Evolutionary conservation across 164 flowering plant genomes (phyloP).

Genomic region (Chimonanthus praecox): DNA sequence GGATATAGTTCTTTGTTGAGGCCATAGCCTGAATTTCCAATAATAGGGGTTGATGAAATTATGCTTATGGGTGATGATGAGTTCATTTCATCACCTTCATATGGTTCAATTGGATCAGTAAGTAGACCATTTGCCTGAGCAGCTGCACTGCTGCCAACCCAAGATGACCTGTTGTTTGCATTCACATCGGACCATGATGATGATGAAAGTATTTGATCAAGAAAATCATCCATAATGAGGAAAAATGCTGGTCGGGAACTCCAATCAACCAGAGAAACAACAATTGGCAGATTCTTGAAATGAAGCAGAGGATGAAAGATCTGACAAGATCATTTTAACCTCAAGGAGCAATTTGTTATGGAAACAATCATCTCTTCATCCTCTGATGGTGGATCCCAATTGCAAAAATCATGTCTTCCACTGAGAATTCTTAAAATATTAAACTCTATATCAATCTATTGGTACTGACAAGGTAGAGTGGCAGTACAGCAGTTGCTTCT

Average conservation of each 20-base stretch:
- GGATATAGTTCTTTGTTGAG: conserved; percentile 12
- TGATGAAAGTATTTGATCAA: conserved; percentile 23
- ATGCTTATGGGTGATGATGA: neutral
- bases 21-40: conserved; percentile 14
- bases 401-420: neutral
- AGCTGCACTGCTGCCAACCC: conserved; percentile 14
- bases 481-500: neutral
- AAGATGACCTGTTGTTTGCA: conserved; percentile 19
- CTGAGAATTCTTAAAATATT: neutral
- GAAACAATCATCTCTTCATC: conserved; percentile 1
- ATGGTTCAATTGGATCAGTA: conserved; percentile 8
- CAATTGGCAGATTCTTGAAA: neutral
- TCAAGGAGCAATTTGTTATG: neutral
- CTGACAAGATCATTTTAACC: neutral
- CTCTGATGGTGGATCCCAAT: neutral
- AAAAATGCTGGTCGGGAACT: neutral
- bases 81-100: conserved; percentile 13
- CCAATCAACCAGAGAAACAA: conserved; percentile 6
- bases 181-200: conserved; percentile 25
- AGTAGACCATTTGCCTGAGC: conserved; percentile 20
- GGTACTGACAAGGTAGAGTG: neutral
- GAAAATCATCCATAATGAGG: conserved; percentile 26
- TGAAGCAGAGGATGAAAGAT: neutral
- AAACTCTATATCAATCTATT: neutral
- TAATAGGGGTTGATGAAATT: conserved; percentile 4